These are phyloP conservation scores for Penicillium corylophilum DNA, from an alignment of 2,329 filamentous ascomycete species.

Conservation along the genomic window DNA sequence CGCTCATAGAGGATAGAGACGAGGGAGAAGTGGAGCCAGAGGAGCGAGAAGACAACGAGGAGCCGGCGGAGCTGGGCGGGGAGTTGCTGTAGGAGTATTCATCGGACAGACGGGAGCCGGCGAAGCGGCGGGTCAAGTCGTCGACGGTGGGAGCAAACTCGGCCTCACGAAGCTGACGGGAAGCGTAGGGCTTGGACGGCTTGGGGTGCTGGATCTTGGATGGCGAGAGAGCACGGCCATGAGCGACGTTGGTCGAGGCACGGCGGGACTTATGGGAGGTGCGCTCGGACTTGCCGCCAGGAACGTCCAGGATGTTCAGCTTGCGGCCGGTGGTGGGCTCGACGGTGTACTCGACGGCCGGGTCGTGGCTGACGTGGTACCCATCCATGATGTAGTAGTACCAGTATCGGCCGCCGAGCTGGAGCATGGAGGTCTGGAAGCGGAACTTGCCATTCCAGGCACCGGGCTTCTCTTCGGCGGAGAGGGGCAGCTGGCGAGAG, in stretches of 20 bases:
- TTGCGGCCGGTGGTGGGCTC: slow-evolving; percentile 97
- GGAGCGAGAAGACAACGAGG: slow-evolving; percentile 71
- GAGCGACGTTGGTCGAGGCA: slow-evolving; percentile 68
- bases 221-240: slow-evolving; percentile 82
- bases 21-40: slow-evolving; percentile 56
- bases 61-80: slow-evolving; percentile 65
- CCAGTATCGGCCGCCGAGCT: slow-evolving; percentile 94
- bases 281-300: slow-evolving; percentile 49
- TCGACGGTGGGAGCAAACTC: slow-evolving; percentile 78
- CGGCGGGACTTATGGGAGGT: slow-evolving; percentile 39
- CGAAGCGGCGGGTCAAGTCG: slow-evolving; percentile 75
- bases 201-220: slow-evolving; percentile 90
- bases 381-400: slow-evolving; percentile 99
- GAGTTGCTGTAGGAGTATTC: slow-evolving; percentile 73
- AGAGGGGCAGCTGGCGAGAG: slow-evolving; percentile 87
- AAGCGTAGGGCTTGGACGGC: slow-evolving; percentile 83
- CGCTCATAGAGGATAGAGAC: slow-evolving; percentile 65
- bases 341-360: slow-evolving; percentile 79
- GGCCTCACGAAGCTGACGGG: slow-evolving; percentile 78
- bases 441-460: slow-evolving; percentile 96
- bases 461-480: slow-evolving; percentile 85
- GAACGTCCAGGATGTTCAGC: slow-evolving; percentile 95
- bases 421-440: slow-evolving; percentile 83
- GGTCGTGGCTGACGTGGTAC: slow-evolving; percentile 97
- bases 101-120: slow-evolving; percentile 66